Evolutionary conservation across 192 early-diverging fungal genomes (phyloP).

Genomic region (Spinellus fusiger): DNA sequence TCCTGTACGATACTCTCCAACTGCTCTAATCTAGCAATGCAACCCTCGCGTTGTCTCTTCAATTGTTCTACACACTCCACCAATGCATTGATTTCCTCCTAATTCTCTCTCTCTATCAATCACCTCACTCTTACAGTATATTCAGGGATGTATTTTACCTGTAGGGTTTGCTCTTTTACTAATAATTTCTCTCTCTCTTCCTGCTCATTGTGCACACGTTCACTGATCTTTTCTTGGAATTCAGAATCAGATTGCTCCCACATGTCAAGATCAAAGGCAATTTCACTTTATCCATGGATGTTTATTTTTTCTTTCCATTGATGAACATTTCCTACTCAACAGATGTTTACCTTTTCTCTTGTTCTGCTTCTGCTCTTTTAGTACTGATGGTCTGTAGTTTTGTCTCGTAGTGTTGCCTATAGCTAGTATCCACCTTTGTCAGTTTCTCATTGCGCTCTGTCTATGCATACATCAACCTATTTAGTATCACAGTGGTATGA

Average conservation of each 20-base stretch:
- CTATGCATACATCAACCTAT: not conserved
- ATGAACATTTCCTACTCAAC: not conserved
- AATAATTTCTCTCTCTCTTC: not conserved
- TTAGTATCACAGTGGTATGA: not conserved
- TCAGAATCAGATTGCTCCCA: not conserved
- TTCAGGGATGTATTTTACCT: too few species aligned
- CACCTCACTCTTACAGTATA: not conserved
- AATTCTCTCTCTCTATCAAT: not conserved
- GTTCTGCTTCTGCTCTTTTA: not conserved
- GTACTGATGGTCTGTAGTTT: not conserved
- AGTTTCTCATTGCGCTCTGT: not conserved
- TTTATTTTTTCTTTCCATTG: not conserved
- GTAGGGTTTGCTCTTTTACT: not conserved
- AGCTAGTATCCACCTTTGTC: not conserved
- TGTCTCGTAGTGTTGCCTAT: not conserved
- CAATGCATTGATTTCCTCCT: too few species aligned
- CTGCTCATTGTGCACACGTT: not conserved
- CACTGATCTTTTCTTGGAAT: not conserved
- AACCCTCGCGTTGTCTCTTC: too few species aligned
- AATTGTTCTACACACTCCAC: too few species aligned
- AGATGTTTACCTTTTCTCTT: not conserved
- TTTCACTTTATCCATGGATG: not conserved
- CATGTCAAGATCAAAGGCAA: not conserved
- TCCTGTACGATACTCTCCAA: too few species aligned
- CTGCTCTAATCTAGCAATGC: too few species aligned